These are phyloP conservation scores for Nitzschia sp. DNA, from an alignment of 108 stramenopile genomes.

Conservation along the genomic window DNA sequence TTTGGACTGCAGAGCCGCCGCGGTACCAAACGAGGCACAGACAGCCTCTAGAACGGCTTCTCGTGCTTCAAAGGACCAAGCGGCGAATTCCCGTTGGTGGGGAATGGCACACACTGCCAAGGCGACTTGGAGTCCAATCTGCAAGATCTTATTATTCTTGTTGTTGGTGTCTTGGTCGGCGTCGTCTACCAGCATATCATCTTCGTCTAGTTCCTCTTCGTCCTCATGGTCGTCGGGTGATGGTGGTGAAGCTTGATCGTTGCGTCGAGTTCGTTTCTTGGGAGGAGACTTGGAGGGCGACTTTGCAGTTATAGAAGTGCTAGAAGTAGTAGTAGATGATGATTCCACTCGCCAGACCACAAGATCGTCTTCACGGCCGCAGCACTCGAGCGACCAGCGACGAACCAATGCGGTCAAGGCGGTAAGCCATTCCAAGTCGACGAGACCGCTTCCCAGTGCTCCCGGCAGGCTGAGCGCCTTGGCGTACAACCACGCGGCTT, in stretches of 20 bases:
- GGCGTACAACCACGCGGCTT: constrained; percentile 60
- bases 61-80: constrained; percentile 65
- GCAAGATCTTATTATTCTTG: neutral
- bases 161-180: neutral
- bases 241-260: constrained; percentile 2
- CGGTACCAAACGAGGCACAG: constrained; percentile 41
- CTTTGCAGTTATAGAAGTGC: neutral
- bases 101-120: constrained; percentile 33
- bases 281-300: constrained; percentile 35
- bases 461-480: constrained; percentile 54
- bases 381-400: constrained; percentile 66
- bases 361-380: constrained; percentile 29
- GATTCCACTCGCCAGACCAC: neutral
- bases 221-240: neutral
- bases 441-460: constrained; percentile 68
- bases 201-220: neutral
- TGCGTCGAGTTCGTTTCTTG: constrained; percentile 23
- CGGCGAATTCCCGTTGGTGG: constrained; percentile 57
- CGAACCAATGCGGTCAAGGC: constrained; percentile 58
- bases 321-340: neutral
- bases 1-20: constrained; percentile 42
- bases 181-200: constrained; percentile 12
- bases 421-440: constrained; percentile 59
- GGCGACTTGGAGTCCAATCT: constrained; percentile 6
- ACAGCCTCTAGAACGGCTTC: constrained; percentile 64